These are phyloP conservation scores for Urochloa ruziziensis DNA, from an alignment of 176 grass and related monocot species.

Conservation along the genomic window DNA sequence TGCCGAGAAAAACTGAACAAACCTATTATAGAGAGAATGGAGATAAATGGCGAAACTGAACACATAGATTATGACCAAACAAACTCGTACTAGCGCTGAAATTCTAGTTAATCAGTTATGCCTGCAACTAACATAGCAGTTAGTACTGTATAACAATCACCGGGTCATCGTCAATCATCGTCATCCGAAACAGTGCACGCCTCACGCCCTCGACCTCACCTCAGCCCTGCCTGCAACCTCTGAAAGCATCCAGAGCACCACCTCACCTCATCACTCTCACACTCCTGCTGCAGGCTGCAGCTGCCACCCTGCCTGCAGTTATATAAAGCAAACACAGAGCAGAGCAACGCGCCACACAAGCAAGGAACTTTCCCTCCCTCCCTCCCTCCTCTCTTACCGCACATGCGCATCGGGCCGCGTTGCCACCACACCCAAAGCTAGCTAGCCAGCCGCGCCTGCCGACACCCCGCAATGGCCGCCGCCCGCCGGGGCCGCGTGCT, in stretches of 20 bases:
- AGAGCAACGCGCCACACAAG: conserved; percentile 29
- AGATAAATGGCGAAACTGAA: neutral
- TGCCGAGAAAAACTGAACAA: too few relatives aligned
- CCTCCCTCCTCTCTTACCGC: neutral
- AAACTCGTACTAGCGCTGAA: neutral
- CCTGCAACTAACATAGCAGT: neutral
- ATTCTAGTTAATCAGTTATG: neutral
- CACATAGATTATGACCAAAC: neutral
- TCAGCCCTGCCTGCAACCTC: conserved; percentile 4
- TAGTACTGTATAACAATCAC: neutral
- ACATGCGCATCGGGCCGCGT: conserved; percentile 14
- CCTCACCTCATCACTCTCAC: neutral
- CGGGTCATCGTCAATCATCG: neutral
- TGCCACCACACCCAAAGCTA: neutral
- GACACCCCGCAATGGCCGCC: conserved; percentile 38
- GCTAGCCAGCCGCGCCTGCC: conserved; percentile 17
- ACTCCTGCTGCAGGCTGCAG: neutral
- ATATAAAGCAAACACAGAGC: conserved; percentile 22
- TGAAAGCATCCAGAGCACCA: neutral
- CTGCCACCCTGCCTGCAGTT: neutral
- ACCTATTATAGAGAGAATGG: too few relatives aligned
- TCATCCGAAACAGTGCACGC: neutral
- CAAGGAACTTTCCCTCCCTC: neutral
- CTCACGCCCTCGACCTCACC: neutral
- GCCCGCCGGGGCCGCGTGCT: neutral